Evolutionary conservation across 306 rosid genomes (phyloP).

Genomic region (Macrotyloma uniflorum): DNA sequence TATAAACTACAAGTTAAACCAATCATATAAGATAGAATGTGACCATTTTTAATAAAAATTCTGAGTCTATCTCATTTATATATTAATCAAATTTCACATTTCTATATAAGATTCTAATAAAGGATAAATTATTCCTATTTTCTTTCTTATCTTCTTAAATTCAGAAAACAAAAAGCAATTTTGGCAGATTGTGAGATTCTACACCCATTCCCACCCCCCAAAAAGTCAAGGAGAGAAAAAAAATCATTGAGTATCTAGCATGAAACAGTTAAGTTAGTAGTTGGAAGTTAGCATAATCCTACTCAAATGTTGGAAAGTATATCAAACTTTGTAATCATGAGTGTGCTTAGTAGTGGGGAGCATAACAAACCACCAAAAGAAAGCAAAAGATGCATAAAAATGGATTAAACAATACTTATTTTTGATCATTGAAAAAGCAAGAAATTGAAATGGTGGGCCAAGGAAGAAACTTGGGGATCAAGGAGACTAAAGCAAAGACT

Average conservation of each 20-base stretch:
- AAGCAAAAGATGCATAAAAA: background rate
- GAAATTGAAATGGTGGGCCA: background rate
- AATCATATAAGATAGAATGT: no score
- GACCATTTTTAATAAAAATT: no score
- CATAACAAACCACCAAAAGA: conserved; percentile 29
- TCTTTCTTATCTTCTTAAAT: background rate
- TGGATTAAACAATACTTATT: background rate
- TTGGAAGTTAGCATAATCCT: background rate
- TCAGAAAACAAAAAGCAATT: background rate
- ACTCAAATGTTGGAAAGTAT: no score
- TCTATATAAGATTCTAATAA: no score
- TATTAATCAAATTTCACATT: no score
- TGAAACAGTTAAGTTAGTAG: background rate
- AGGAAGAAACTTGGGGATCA: background rate
- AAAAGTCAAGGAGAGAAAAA: background rate
- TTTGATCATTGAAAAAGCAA: background rate
- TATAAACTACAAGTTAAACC: no score
- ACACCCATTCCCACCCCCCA: background rate
- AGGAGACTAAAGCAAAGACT: background rate
- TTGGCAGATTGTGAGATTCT: background rate
- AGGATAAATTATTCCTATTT: no score
- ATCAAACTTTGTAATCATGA: background rate
- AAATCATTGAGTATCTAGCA: background rate
- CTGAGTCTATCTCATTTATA: no score
- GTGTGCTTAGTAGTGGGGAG: conserved; percentile 18